These are phyloP conservation scores for Calcarisporium arbuscula DNA, from an alignment of 2,329 filamentous ascomycete genomes.

Conservation along the genomic window DNA sequence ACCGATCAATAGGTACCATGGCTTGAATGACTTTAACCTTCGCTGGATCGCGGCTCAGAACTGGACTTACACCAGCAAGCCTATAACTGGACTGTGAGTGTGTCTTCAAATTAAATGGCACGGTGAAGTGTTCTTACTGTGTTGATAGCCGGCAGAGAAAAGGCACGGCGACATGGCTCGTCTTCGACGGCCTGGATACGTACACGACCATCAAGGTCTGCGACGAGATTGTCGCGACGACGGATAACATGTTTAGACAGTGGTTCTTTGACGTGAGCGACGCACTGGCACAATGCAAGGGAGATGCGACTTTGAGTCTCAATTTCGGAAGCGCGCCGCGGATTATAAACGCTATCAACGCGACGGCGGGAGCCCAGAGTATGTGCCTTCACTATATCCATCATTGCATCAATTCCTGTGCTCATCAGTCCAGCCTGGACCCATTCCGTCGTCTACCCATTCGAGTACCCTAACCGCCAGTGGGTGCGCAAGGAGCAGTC, in stretches of 20 bases:
- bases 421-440: constrained; percentile 5
- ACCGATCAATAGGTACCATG: constrained; percentile 37
- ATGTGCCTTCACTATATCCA: constrained; percentile 2
- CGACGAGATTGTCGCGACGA: constrained; percentile 44
- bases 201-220: constrained; percentile 52
- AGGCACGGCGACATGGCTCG: constrained; percentile 39
- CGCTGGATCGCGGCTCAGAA: constrained; percentile 47
- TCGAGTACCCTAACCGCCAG: constrained; percentile 14
- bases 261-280: constrained; percentile 52
- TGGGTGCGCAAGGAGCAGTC: constrained; percentile 53
- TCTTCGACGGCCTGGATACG: constrained; percentile 58
- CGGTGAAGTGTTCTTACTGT: too few species aligned
- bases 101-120: too few species aligned
- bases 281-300: constrained; percentile 22
- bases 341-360: constrained; percentile 10
- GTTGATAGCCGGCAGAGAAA: too few species aligned
- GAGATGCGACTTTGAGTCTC: constrained; percentile 10
- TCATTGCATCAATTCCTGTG: background rate
- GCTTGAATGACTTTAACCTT: constrained; percentile 52
- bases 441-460: constrained; percentile 6
- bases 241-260: constrained; percentile 58
- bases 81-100: constrained; percentile 33
- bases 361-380: constrained; percentile 6
- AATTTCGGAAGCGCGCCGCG: constrained; percentile 15
- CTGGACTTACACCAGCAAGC: constrained; percentile 53